Conservation (phyloP, 352 stramenopile species). For the Phytophthora chlamydospora region DNA sequence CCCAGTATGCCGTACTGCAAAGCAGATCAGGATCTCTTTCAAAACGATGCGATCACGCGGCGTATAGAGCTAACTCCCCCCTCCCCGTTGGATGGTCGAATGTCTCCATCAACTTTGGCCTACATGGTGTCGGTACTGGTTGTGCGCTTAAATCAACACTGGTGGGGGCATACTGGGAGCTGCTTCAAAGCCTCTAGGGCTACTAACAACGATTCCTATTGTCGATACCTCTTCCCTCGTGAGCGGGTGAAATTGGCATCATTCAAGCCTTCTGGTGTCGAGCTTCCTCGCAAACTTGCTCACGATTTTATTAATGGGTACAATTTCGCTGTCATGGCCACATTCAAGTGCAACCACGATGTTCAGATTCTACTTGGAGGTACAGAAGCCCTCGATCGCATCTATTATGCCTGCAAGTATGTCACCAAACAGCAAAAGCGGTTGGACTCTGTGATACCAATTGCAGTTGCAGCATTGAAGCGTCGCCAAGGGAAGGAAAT, state of each 20-base stretch:
- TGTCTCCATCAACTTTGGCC: not conserved
- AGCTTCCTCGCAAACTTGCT: not conserved
- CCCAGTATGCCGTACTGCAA: not conserved
- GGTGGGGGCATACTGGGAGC: slow-evolving; percentile 7
- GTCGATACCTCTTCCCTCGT: slow-evolving; percentile 6
- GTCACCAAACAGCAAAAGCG: slow-evolving; percentile 1
- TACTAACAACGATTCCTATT: slow-evolving; percentile 1
- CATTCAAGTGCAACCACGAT: slow-evolving; percentile 5
- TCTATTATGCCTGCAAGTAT: slow-evolving; percentile 7
- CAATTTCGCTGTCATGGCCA: slow-evolving; percentile 5
- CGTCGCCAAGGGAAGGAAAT: not conserved
- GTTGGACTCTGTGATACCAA: not conserved
- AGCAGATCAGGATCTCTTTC: slow-evolving; percentile 1
- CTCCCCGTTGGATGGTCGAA: not conserved
- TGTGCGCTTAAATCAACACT: slow-evolving; percentile 2
- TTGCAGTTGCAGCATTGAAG: not conserved
- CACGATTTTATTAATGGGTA: slow-evolving; percentile 10
- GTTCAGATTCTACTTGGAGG: not conserved
- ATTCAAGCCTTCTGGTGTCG: not conserved
- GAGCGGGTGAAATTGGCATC: not conserved
- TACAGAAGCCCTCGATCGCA: not conserved
- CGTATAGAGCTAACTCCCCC: not conserved
- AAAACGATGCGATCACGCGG: not conserved
- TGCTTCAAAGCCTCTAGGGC: slow-evolving; percentile 3
- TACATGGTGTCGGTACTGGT: slow-evolving; percentile 11